A percentile compares a stretch with the other conserved stretches of the same genome.
These are phyloP conservation scores for Moringa oleifera DNA, from an alignment of 345 rosid genomes.

Conservation along the genomic window DNA sequence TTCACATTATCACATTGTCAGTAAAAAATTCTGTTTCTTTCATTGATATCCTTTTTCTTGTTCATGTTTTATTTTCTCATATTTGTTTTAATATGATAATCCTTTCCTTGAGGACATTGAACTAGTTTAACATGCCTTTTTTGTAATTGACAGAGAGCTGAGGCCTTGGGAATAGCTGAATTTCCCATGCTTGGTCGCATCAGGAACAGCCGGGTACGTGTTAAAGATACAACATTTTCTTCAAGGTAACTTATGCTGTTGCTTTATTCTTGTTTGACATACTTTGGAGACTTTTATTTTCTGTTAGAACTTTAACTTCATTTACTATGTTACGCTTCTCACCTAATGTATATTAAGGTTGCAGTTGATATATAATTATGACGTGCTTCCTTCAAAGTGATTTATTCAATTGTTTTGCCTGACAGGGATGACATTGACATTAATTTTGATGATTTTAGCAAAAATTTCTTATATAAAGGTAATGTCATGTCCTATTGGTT, in stretches of 20 bases:
- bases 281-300: neutral
- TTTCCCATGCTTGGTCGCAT: slow-evolving; percentile 89
- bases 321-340: neutral
- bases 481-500: neutral
- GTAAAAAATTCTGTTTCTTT: slow-evolving; percentile 6
- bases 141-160: slow-evolving; percentile 65
- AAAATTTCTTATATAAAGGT: neutral
- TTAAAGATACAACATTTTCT: slow-evolving; percentile 86
- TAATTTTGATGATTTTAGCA: neutral
- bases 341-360: neutral
- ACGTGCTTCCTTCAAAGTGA: neutral
- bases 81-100: slow-evolving; percentile 11
- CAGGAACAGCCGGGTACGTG: slow-evolving; percentile 76
- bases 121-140: slow-evolving; percentile 11
- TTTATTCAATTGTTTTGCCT: neutral
- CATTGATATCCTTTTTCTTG: neutral
- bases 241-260: slow-evolving; percentile 49
- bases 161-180: slow-evolving; percentile 73
- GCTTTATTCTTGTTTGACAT: neutral
- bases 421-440: neutral
- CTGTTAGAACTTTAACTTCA: neutral
- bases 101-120: slow-evolving; percentile 1
- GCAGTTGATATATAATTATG: neutral
- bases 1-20: neutral
- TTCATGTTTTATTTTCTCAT: slow-evolving; percentile 9